These are phyloP conservation scores for Eucalyptus pauciflora DNA, from an alignment of 345 rosid species.

Conservation along the genomic window DNA sequence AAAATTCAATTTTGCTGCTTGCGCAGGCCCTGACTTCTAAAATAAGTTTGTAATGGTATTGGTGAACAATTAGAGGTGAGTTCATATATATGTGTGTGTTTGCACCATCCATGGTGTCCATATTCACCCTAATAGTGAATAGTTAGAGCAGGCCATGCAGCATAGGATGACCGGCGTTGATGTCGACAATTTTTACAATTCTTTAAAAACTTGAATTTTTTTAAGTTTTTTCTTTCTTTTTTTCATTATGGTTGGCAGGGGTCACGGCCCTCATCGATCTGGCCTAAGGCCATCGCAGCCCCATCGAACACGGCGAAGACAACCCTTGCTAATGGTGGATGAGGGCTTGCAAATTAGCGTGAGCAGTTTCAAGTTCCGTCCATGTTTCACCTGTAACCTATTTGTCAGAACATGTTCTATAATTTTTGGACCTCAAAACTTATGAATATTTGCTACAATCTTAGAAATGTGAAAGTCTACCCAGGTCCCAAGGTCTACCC, in stretches of 20 bases:
- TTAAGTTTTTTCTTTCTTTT: background rate
- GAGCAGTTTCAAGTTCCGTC: too few species aligned
- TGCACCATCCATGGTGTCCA: background rate
- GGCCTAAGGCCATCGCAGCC: background rate
- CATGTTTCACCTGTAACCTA: too few species aligned
- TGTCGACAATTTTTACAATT: background rate
- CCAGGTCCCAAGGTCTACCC: too few species aligned
- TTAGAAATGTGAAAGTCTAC: too few species aligned
- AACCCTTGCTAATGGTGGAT: background rate
- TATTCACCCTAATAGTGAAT: too few species aligned
- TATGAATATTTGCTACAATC: too few species aligned
- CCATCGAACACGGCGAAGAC: fast-evolving
- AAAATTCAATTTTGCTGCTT: background rate
- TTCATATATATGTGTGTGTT: background rate
- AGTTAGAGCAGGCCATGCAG: background rate
- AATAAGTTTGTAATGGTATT: background rate
- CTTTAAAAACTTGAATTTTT: background rate
- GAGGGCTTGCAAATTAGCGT: too few species aligned
- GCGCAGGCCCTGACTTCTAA: background rate
- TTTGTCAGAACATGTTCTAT: too few species aligned
- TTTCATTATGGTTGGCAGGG: background rate
- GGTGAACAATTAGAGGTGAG: background rate
- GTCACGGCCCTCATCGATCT: background rate
- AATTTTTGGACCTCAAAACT: too few species aligned
- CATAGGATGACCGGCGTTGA: fast-evolving